Evolutionary conservation across 768 basidiomycete genomes (phyloP).

Genomic region (Gelatoporia subvermispora): DNA sequence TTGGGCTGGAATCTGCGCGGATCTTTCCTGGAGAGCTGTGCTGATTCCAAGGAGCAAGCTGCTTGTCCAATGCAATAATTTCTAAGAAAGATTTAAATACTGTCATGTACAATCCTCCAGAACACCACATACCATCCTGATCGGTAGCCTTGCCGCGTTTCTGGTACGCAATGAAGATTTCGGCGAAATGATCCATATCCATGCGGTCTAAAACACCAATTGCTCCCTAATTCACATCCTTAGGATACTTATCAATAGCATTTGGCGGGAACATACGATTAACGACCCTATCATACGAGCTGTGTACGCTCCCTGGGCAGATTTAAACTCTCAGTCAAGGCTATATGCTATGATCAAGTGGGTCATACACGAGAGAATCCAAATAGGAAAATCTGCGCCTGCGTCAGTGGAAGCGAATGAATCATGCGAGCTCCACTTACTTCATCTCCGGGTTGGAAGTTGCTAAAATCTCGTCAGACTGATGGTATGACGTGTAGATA

Average conservation of each 20-base stretch:
- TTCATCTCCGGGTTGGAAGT: constrained; percentile 70
- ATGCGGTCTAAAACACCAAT: constrained; percentile 67
- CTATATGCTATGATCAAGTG: not conserved
- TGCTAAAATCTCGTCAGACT: constrained; percentile 34
- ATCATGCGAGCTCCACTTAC: constrained; percentile 27
- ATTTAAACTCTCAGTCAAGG: constrained; percentile 5
- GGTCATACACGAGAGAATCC: constrained; percentile 69
- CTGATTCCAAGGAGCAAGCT: constrained; percentile 53
- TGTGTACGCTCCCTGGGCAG: constrained; percentile 80
- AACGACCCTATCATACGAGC: constrained; percentile 70
- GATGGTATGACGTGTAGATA: not conserved
- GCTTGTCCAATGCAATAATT: constrained; percentile 32
- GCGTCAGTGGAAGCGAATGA: constrained; percentile 4
- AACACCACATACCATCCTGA: constrained; percentile 31
- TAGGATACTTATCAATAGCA: not conserved
- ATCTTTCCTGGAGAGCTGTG: constrained; percentile 46
- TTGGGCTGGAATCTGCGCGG: constrained; percentile 42
- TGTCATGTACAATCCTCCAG: not conserved
- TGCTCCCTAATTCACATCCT: constrained; percentile 49
- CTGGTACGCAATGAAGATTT: constrained; percentile 58
- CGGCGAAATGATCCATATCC: constrained; percentile 69
- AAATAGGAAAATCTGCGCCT: constrained; percentile 62
- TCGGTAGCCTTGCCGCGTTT: constrained; percentile 53
- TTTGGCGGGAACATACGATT: constrained; percentile 37
- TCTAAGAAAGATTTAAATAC: constrained; percentile 20